Conservation (phyloP, 306 rosid species). For the Rubus parviflorus region DNA sequence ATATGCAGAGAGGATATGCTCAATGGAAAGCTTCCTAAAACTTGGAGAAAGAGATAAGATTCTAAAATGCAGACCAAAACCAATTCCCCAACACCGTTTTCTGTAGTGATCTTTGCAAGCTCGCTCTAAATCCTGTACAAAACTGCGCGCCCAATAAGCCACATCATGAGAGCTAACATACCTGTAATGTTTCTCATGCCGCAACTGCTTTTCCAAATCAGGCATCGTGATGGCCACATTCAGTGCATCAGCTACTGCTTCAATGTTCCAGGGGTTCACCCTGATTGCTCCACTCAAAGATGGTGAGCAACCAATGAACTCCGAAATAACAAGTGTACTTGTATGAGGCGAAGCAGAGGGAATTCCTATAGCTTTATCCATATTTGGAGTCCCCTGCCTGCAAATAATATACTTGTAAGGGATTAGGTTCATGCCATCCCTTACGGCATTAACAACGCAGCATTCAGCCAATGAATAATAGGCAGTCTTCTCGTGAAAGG, state of each 20-base stretch:
- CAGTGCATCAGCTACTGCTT: conserved; percentile 77
- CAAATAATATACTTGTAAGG: conserved; percentile 70
- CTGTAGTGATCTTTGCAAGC: conserved; percentile 71
- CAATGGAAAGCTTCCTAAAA: conserved; percentile 74
- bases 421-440: conserved; percentile 86
- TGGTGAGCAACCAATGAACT: conserved; percentile 88
- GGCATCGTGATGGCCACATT: conserved; percentile 58
- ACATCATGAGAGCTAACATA: conserved; percentile 87
- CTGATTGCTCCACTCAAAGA: conserved; percentile 92
- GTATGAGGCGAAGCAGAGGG: conserved; percentile 40
- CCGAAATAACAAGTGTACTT: conserved; percentile 78
- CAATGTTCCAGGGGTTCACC: conserved; percentile 81
- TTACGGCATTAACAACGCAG: conserved; percentile 77
- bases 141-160: conserved; percentile 74
- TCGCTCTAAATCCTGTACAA: conserved; percentile 61
- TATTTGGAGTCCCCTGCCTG: conserved; percentile 67
- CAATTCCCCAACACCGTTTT: conserved; percentile 73
- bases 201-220: conserved; percentile 53
- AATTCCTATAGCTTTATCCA: conserved; percentile 46
- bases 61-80: conserved; percentile 76
- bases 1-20: conserved; percentile 61
- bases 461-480: conserved; percentile 78
- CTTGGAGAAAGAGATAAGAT: conserved; percentile 78
- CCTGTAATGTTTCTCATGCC: conserved; percentile 78
- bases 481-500: conserved; percentile 70